These are phyloP conservation scores for Anthracocystis setariae DNA, from an alignment of 1,284 basidiomycete genomes.

Conservation along the genomic window DNA sequence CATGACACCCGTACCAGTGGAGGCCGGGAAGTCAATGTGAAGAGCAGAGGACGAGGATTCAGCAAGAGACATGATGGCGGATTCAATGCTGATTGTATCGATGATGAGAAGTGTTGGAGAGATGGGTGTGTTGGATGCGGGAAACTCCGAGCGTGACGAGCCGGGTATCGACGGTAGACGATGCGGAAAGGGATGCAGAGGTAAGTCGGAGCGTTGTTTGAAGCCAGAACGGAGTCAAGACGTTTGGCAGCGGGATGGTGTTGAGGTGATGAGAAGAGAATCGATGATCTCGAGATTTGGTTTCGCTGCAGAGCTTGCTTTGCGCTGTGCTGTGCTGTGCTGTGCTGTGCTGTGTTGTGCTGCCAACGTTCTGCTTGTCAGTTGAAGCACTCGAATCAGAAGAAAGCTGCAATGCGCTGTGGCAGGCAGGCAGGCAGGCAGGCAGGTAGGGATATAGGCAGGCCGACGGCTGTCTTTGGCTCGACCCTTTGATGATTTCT, in stretches of 20 bases:
- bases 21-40: conserved; percentile 65
- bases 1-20: conserved; percentile 59
- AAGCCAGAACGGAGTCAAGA: conserved; percentile 1
- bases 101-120: neutral
- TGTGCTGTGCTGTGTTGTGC: too few species aligned
- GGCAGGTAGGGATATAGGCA: too few species aligned
- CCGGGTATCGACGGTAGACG: neutral
- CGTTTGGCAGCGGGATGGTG: conserved; percentile 9
- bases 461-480: too few species aligned
- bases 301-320: neutral
- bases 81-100: neutral
- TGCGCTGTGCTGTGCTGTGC: neutral
- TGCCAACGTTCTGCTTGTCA: too few species aligned
- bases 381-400: too few species aligned
- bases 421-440: too few species aligned
- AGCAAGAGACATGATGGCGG: conserved; percentile 45
- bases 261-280: conserved; percentile 1
- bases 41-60: conserved; percentile 60
- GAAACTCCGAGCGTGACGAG: neutral
- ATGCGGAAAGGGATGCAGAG: neutral
- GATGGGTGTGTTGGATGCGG: neutral
- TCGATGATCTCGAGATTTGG: conserved; percentile 5
- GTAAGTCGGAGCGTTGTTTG: neutral
- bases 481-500: conserved; percentile 5
- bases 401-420: neutral